Evolutionary conservation across 2,329 filamentous ascomycete genomes (phyloP), one percentile per base, ranked within the genome.

Genomic region (Penicillium rolfsii): DNA sequence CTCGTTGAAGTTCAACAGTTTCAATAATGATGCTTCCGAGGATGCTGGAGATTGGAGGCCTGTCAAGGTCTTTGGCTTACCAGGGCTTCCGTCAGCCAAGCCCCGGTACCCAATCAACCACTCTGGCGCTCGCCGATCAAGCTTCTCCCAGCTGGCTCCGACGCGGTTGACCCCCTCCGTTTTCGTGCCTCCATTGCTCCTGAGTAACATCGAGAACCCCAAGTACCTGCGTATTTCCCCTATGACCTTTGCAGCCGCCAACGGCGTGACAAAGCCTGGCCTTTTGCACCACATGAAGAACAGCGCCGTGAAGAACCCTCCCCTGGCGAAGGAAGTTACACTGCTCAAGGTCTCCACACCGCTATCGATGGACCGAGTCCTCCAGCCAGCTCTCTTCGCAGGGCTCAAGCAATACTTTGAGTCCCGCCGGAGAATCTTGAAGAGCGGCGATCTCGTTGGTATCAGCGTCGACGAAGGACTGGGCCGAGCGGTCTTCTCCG

Each of bases 321-420:
- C 87, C 19, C 76, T 84, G 38, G 87, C 87, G 0, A 88, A 86
- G 66, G 93, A 97, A 71, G 91, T 98, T 56, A 96, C 91, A 0
- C 82, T 99, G 43, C 85, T 94, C 50, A 95, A 97, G 68, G 87
- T 99, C 45, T 89, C 93, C 11, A 97, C 93, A 0, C 95, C 95
- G 0, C 82, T 95, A 7, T 94, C 93, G 0, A 93, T 91, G 3
- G 94, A 98, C 70, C 85, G 91, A 49, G 85, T 90, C 1, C 85
- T 97, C 9, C 93, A 98, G 72, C 91, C 91, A 6, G 91, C 91
- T 4, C 84, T 98, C 4, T 89, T 98, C 67, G 89, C 91, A 19
- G 93, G 91, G 0, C 77, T 99, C 45, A 97, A 97, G 74, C 87
- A 87, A 41, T 89, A 97, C 73, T 97, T 99, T 74, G 90, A 96